Conservation (phyloP, 202 grass and related monocot species). For the Tripidium arundinaceum region DNA sequence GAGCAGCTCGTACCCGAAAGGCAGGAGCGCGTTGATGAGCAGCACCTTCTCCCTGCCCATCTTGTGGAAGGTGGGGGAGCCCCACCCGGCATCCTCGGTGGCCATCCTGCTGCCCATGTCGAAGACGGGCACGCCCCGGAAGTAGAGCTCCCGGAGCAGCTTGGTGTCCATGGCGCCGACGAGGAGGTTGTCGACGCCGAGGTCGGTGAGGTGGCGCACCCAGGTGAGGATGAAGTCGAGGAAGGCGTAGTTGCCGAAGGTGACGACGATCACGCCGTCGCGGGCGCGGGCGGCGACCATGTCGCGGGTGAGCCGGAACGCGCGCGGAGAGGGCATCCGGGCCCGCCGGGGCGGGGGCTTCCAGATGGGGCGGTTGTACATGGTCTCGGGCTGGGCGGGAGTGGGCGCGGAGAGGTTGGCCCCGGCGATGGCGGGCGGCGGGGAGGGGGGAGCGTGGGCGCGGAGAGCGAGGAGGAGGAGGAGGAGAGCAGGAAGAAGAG, state of each 20-base stretch:
- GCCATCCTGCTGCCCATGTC: conserved; percentile 95
- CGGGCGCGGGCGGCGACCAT: conserved; percentile 65
- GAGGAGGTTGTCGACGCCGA: conserved; percentile 68
- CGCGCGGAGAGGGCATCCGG: conserved; percentile 53
- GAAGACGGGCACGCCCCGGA: conserved; percentile 76
- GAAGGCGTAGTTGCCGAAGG: conserved; percentile 90
- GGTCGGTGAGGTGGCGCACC: conserved; percentile 78
- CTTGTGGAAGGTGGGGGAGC: conserved; percentile 90
- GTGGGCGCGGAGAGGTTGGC: not conserved
- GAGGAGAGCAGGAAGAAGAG: conserved; percentile 71
- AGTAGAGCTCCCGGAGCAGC: conserved; percentile 77
- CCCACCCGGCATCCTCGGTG: conserved; percentile 90
- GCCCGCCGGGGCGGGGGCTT: conserved; percentile 37
- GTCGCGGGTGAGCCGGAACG: conserved; percentile 64
- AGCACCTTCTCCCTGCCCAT: conserved; percentile 99
- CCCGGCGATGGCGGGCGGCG: not conserved
- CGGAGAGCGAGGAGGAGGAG: conserved; percentile 52
- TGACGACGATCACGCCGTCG: conserved; percentile 70
- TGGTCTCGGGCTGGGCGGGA: conserved; percentile 8
- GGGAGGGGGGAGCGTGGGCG: conserved; percentile 31
- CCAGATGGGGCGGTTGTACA: conserved; percentile 69
- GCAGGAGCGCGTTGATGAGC: conserved; percentile 84
- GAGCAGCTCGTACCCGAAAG: conserved; percentile 86
- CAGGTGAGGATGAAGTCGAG: conserved; percentile 93
- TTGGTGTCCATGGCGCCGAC: conserved; percentile 96